These are phyloP conservation scores for Colletotrichum eleusines DNA, from an alignment of 2,329 filamentous ascomycete species.

Conservation along the genomic window DNA sequence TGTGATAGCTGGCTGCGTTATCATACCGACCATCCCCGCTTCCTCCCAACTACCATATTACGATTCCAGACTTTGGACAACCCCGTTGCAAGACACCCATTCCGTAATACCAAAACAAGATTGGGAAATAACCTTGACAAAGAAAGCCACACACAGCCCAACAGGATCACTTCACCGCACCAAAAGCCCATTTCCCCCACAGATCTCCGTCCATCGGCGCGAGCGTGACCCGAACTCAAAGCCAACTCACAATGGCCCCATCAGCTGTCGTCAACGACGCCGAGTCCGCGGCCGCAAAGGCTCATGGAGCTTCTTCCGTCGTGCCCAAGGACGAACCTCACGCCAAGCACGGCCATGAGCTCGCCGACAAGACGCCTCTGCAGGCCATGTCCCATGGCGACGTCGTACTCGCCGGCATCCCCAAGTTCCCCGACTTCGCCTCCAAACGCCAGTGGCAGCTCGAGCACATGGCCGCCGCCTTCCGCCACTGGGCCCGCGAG, in stretches of 20 bases:
- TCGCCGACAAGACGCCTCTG: constrained; percentile 47
- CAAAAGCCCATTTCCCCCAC: neutral
- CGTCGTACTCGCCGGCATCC: constrained; percentile 49
- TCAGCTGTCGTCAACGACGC: constrained; percentile 46
- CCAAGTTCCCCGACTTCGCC: constrained; percentile 48
- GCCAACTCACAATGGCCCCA: constrained; percentile 47
- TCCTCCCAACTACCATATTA: too few relatives aligned
- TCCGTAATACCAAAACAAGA: neutral
- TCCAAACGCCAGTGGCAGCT: constrained; percentile 64
- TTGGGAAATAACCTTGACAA: neutral
- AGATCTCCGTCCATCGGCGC: neutral
- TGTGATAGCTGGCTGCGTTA: constrained; percentile 24
- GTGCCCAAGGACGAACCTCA: constrained; percentile 43
- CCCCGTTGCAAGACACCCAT: too few relatives aligned
- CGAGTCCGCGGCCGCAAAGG: constrained; percentile 38
- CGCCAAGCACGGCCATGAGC: constrained; percentile 41
- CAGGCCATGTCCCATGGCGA: constrained; percentile 54
- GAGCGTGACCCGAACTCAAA: neutral
- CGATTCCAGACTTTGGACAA: neutral
- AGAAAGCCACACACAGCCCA: neutral
- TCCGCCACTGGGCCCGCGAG: constrained; percentile 75
- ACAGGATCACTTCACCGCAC: neutral
- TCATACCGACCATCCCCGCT: constrained; percentile 14
- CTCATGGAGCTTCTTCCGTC: constrained; percentile 24
- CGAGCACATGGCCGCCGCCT: constrained; percentile 74